These are phyloP conservation scores for Ophiostoma perfectum DNA, from an alignment of 2,329 filamentous ascomycete species.

Conservation along the genomic window DNA sequence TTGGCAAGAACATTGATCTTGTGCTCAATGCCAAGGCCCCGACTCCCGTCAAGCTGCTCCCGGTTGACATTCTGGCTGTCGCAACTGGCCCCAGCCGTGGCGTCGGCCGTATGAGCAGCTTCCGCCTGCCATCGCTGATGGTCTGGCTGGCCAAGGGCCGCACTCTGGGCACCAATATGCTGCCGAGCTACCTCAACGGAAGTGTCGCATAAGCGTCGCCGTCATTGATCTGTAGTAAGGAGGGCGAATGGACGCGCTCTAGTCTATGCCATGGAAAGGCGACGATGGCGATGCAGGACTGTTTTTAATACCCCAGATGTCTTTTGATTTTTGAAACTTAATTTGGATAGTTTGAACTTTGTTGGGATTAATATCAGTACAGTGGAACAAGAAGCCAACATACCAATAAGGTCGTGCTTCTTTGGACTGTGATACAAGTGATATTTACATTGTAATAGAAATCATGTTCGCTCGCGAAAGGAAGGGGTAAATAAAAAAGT, in stretches of 20 bases:
- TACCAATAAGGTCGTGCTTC: neutral
- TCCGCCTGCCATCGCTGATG: slow-evolving; percentile 47
- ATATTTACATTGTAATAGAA: neutral
- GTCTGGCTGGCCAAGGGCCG: slow-evolving; percentile 50
- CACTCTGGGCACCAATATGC: slow-evolving; percentile 43
- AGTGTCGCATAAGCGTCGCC: slow-evolving; percentile 33
- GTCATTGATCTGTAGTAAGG: neutral
- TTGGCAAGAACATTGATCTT: slow-evolving; percentile 50
- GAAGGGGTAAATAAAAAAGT: neutral
- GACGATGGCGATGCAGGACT: neutral
- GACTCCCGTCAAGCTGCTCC: slow-evolving; percentile 41
- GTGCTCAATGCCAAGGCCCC: slow-evolving; percentile 43
- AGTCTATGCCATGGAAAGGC: neutral
- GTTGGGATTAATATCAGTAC: neutral
- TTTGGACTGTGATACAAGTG: neutral
- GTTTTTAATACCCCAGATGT: neutral
- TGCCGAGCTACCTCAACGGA: slow-evolving; percentile 45
- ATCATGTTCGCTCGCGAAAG: neutral
- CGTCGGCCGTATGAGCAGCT: slow-evolving; percentile 40
- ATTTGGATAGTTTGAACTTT: neutral
- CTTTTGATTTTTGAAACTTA: neutral
- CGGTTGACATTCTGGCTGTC: slow-evolving; percentile 46
- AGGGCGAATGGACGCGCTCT: neutral
- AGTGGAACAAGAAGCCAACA: neutral
- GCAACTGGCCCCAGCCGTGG: slow-evolving; percentile 47